These are phyloP conservation scores for Phytophthora melonis DNA, from an alignment of 352 stramenopile genomes.

Conservation along the genomic window DNA sequence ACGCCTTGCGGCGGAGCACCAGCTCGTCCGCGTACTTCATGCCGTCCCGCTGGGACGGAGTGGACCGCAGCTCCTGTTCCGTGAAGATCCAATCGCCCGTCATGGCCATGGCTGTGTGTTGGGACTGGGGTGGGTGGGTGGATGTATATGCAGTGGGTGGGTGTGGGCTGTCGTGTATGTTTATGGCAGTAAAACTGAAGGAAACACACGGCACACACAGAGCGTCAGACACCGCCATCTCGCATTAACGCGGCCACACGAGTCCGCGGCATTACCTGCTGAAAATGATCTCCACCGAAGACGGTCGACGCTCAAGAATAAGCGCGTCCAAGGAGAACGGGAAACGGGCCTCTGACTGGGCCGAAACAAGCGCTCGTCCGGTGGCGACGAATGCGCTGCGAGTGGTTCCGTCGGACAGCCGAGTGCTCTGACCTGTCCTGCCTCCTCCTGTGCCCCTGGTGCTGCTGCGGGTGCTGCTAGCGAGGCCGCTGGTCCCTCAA, in stretches of 20 bases:
- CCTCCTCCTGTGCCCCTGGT: slow-evolving; percentile 19
- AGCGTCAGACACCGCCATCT: slow-evolving; percentile 4
- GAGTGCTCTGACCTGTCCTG: slow-evolving; percentile 26
- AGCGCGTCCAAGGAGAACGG: slow-evolving; percentile 9
- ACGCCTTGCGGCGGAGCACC: slow-evolving; percentile 74
- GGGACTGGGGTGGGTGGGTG: background rate
- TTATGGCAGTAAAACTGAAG: slow-evolving; percentile 21
- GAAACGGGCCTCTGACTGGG: slow-evolving; percentile 15
- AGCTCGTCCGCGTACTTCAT: slow-evolving; percentile 84
- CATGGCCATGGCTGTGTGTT: slow-evolving; percentile 33
- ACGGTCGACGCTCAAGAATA: slow-evolving; percentile 3
- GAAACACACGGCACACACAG: slow-evolving; percentile 8
- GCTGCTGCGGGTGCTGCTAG: slow-evolving; percentile 13
- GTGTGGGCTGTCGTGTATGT: slow-evolving; percentile 1
- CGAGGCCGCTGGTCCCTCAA: slow-evolving; percentile 23
- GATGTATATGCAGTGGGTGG: slow-evolving; percentile 7
- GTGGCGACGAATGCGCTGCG: slow-evolving; percentile 33
- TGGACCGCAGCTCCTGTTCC: slow-evolving; percentile 66
- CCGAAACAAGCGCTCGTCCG: slow-evolving; percentile 23
- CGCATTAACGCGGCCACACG: background rate
- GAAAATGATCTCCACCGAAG: slow-evolving; percentile 37
- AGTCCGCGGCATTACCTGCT: slow-evolving; percentile 24
- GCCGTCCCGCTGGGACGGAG: slow-evolving; percentile 77
- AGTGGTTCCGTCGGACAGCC: slow-evolving; percentile 13
- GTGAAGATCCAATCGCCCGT: slow-evolving; percentile 83